Conservation (phyloP, 2,329 filamentous ascomycete genomes). For the Simplicillium sp. region DNA sequence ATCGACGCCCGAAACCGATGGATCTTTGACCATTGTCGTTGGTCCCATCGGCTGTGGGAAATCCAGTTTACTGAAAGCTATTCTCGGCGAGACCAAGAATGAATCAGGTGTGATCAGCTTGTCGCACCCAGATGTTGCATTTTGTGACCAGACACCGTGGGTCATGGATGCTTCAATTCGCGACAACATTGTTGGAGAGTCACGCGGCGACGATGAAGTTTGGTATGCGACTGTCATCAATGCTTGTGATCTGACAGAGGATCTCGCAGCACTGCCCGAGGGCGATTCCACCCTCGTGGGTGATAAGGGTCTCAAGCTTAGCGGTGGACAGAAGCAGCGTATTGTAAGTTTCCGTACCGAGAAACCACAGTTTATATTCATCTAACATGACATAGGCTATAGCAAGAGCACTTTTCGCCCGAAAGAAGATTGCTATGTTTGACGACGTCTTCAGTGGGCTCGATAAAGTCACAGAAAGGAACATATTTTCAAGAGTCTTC, state of each 20-base stretch:
- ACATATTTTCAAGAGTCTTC: neutral
- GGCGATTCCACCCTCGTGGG: neutral
- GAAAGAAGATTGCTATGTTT: neutral
- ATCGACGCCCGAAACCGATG: constrained; percentile 3
- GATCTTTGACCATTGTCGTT: constrained; percentile 18
- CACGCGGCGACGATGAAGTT: constrained; percentile 15
- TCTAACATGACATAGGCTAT: neutral
- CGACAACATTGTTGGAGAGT: constrained; percentile 23
- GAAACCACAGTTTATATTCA: neutral
- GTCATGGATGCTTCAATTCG: constrained; percentile 22
- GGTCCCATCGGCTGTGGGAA: constrained; percentile 22
- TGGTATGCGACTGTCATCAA: constrained; percentile 22
- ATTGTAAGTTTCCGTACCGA: neutral
- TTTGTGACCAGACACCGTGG: constrained; percentile 22
- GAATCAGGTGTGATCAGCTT: constrained; percentile 13
- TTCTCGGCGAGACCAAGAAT: constrained; percentile 16
- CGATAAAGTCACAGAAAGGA: neutral
- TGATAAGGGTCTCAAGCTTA: neutral
- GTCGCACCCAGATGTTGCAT: constrained; percentile 14
- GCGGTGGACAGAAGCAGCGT: neutral
- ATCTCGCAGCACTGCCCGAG: neutral
- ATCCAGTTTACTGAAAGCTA: constrained; percentile 19
- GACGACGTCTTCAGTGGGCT: neutral
- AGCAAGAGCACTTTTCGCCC: neutral
- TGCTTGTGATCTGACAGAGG: constrained; percentile 14